Conservation (phyloP, 2,329 filamentous ascomycete genomes). For the Pseudogymnoascus sp. region DNA sequence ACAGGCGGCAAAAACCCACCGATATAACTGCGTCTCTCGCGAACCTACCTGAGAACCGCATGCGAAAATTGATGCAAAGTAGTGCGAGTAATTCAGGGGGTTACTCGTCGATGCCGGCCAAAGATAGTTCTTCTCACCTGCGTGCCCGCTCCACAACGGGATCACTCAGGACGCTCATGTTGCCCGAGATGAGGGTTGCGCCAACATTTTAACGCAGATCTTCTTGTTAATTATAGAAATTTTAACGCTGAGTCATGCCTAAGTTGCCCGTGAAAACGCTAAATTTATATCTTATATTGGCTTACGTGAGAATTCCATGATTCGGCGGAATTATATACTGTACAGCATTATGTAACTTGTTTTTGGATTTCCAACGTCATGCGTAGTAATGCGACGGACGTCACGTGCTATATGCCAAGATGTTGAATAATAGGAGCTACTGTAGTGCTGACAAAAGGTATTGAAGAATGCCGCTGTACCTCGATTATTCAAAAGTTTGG, state of each 20-base stretch:
- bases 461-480: background rate
- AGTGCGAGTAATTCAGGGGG: background rate
- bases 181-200: conserved; percentile 14
- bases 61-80: background rate
- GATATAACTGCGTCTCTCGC: conserved; percentile 2
- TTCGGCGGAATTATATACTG: background rate
- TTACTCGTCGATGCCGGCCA: background rate
- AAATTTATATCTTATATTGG: background rate
- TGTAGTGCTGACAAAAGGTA: conserved; percentile 3
- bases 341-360: background rate
- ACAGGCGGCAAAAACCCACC: conserved; percentile 12
- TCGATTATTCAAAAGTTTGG: background rate
- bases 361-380: background rate
- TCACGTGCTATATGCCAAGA: background rate
- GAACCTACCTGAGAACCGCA: background rate
- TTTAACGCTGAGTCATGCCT: background rate
- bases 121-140: conserved; percentile 2
- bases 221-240: background rate
- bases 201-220: conserved; percentile 14
- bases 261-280: background rate
- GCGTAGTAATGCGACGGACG: background rate
- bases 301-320: background rate
- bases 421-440: background rate
- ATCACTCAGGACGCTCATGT: conserved; percentile 13
- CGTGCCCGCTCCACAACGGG: conserved; percentile 14